Evolutionary conservation across 2,329 filamentous ascomycete species (phyloP).

Genomic region (Alternaria ethzedia): DNA sequence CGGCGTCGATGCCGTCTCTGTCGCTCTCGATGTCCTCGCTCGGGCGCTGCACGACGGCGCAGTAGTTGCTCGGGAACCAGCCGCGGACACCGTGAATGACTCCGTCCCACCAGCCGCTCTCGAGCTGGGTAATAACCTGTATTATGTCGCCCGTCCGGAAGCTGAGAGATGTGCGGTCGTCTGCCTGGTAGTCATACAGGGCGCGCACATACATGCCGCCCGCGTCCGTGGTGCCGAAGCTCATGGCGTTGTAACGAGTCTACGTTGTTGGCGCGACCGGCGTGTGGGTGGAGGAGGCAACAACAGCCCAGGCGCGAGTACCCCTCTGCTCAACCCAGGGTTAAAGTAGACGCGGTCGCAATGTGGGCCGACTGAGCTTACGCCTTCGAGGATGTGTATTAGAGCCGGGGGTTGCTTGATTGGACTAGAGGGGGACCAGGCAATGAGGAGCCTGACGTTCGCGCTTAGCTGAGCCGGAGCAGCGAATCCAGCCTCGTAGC

Average conservation of each 20-base stretch:
- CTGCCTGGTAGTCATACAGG: constrained; percentile 93
- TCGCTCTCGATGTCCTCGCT: constrained; percentile 74
- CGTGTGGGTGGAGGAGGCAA: constrained; percentile 12
- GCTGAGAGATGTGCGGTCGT: constrained; percentile 94
- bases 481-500: constrained; percentile 38
- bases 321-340: constrained; percentile 26
- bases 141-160: constrained; percentile 98
- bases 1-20: constrained; percentile 62
- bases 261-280: constrained; percentile 20
- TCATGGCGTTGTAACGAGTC: not conserved
- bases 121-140: constrained; percentile 95
- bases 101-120: constrained; percentile 99
- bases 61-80: constrained; percentile 99
- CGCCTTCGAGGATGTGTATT: constrained; percentile 32
- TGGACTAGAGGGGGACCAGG: constrained; percentile 41
- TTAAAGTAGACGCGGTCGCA: constrained; percentile 18
- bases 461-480: constrained; percentile 32
- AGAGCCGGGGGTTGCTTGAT: constrained; percentile 40
- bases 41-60: constrained; percentile 79
- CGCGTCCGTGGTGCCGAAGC: constrained; percentile 52
- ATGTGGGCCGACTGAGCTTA: constrained; percentile 25
- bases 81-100: constrained; percentile 95
- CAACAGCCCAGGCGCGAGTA: constrained; percentile 16
- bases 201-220: constrained; percentile 85
- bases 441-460: constrained; percentile 44